Percentiles rank a stretch among this genome's conserved stretches.
phyloP scores from a whole-genome alignment of 768 basidiomycete species.

The Pisolithus marmoratus region DNA sequence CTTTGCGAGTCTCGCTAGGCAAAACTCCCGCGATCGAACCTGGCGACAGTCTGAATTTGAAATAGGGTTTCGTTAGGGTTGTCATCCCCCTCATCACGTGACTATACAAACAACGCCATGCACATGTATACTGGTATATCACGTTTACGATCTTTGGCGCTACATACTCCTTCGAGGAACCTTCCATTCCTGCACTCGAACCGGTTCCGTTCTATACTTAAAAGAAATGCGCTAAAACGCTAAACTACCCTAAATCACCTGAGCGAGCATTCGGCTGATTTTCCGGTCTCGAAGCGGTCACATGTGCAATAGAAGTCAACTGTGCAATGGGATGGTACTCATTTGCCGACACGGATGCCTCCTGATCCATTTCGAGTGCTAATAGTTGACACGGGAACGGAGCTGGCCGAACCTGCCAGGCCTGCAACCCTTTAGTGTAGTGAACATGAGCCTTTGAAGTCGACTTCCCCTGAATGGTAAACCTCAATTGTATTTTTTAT shows the following conservation, averaged over 20 bases:
- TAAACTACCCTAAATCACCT: neutral
- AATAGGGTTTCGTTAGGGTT: constrained; percentile 16
- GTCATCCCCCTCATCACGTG: neutral
- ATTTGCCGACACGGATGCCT: too few relatives aligned
- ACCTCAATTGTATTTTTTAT: too few relatives aligned
- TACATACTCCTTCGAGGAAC: neutral
- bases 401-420: too few relatives aligned
- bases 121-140: too few relatives aligned
- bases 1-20: neutral
- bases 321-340: too few relatives aligned
- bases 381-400: too few relatives aligned
- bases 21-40: constrained; percentile 13
- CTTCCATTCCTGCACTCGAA: neutral
- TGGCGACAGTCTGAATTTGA: neutral
- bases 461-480: too few relatives aligned
- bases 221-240: neutral
- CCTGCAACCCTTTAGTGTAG: too few relatives aligned
- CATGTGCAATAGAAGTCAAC: neutral
- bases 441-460: too few relatives aligned
- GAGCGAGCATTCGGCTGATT: neutral
- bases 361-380: too few relatives aligned
- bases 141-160: neutral
- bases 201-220: neutral
- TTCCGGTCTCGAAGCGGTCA: neutral
- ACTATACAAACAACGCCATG: neutral